These are phyloP conservation scores for Murraya paniculata DNA, from an alignment of 345 rosid species.

Conservation along the genomic window DNA sequence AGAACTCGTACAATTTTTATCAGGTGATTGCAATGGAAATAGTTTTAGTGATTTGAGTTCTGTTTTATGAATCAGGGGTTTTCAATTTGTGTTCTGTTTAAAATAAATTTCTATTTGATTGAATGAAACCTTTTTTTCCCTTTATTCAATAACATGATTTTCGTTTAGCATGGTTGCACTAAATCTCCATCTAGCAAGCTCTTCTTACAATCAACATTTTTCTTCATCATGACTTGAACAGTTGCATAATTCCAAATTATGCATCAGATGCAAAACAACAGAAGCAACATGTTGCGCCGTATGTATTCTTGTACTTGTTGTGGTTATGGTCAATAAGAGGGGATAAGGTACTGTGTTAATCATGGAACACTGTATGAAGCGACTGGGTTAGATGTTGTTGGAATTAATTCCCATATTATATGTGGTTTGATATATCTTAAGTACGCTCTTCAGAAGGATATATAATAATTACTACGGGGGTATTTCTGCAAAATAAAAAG, in stretches of 20 bases:
- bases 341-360: neutral
- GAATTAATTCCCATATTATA: neutral
- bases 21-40: conserved; percentile 52
- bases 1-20: conserved; percentile 66
- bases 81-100: neutral
- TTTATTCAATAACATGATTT: neutral
- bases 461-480: neutral
- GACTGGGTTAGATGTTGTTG: neutral
- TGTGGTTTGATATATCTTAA: neutral
- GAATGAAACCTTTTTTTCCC: neutral
- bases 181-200: neutral
- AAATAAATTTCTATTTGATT: neutral
- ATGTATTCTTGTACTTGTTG: neutral
- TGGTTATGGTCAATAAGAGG: neutral
- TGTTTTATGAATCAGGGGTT: neutral
- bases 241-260: neutral
- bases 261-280: neutral
- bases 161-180: neutral
- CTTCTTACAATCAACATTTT: neutral
- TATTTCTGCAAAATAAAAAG: neutral
- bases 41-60: neutral
- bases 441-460: neutral
- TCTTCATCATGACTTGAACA: neutral
- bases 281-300: neutral
- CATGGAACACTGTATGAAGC: neutral